Percentiles rank a stretch among this genome's conserved stretches.
These are phyloP conservation scores for Tirmania nivea DNA, from an alignment of 495 filamentous ascomycete genomes.

Conservation along the genomic window DNA sequence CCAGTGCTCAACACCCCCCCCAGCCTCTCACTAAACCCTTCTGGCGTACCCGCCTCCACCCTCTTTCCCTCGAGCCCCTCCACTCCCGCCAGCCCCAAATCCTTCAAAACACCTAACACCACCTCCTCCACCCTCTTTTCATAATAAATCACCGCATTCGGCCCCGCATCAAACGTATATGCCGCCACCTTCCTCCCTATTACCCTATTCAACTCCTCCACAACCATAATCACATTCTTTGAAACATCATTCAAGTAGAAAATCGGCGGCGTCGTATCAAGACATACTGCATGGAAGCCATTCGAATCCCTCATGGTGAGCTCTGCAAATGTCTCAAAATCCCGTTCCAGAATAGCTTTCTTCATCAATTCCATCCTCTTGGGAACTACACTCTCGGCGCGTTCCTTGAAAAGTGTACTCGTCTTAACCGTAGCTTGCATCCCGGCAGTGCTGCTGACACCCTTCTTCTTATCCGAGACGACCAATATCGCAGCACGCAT, in stretches of 20 bases:
- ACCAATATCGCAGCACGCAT: slow-evolving; percentile 87
- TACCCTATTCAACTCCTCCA: slow-evolving; percentile 65
- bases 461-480: slow-evolving; percentile 81
- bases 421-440: slow-evolving; percentile 94
- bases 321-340: slow-evolving; percentile 73
- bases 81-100: slow-evolving; percentile 20
- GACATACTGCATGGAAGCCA: slow-evolving; percentile 81
- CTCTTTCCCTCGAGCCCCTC: slow-evolving; percentile 27
- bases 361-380: slow-evolving; percentile 71
- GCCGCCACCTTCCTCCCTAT: slow-evolving; percentile 57
- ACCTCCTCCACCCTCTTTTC: slow-evolving; percentile 48
- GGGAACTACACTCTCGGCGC: slow-evolving; percentile 55
- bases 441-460: slow-evolving; percentile 67
- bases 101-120: slow-evolving; percentile 52
- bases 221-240: slow-evolving; percentile 60
- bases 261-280: slow-evolving; percentile 89
- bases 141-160: slow-evolving; percentile 92
- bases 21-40: slow-evolving; percentile 32
- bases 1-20: slow-evolving; percentile 47
- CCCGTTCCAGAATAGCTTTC: slow-evolving; percentile 45
- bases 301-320: slow-evolving; percentile 94
- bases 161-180: slow-evolving; percentile 95
- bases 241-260: slow-evolving; percentile 95
- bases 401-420: slow-evolving; percentile 54
- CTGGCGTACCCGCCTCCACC: slow-evolving; percentile 20